Percentiles rank a stretch among this genome's conserved stretches.
Evolutionary conservation across 208 protist species (phyloP).

Genomic region (Leishmania lainsoni): DNA sequence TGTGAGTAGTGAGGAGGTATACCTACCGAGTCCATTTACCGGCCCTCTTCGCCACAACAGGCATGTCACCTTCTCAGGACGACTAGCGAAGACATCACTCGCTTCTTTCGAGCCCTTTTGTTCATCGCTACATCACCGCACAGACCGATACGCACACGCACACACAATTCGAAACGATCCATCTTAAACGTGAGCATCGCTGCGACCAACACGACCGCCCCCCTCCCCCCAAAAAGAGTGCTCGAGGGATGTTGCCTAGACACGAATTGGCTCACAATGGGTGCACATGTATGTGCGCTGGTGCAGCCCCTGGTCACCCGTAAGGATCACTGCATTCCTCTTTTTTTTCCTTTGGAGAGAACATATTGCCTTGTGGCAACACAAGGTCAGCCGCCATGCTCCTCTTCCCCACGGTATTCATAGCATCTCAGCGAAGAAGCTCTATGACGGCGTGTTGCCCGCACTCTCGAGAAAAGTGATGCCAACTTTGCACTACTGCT

Average conservation of each 20-base stretch:
- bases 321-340: not conserved
- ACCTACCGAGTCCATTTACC: not conserved
- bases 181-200: not conserved
- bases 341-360: not conserved
- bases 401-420: not conserved
- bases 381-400: not conserved
- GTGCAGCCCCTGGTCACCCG: not conserved
- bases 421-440: not conserved
- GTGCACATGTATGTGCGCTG: too few relatives aligned
- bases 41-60: not conserved
- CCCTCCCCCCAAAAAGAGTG: not conserved
- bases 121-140: not conserved
- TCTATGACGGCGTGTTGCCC: not conserved
- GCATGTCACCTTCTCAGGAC: not conserved
- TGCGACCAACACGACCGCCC: not conserved
- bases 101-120: not conserved
- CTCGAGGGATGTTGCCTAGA: not conserved
- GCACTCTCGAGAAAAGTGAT: not conserved
- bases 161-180: not conserved
- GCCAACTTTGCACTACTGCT: not conserved
- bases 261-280: not conserved
- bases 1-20: not conserved
- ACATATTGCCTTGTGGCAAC: not conserved
- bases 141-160: not conserved
- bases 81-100: not conserved